Conservation (phyloP, 2,329 filamentous ascomycete species). For the Alternaria infectoria region DNA sequence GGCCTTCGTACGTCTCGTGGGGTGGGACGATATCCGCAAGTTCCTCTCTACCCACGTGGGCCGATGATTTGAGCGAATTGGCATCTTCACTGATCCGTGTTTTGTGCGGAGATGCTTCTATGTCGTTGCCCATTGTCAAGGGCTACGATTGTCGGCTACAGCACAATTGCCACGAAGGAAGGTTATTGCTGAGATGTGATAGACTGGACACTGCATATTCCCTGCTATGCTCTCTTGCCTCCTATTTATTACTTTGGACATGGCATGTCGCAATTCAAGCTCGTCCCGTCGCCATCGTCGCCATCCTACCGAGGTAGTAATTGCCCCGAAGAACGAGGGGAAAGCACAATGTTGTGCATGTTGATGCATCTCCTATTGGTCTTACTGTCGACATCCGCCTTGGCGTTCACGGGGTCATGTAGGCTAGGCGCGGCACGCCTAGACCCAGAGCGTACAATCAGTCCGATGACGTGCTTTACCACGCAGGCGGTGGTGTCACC, state of each 20-base stretch:
- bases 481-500: background rate
- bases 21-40: slow-evolving; percentile 46
- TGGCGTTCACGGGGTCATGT: background rate
- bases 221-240: background rate
- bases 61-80: slow-evolving; percentile 29
- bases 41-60: slow-evolving; percentile 36
- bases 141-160: background rate
- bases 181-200: background rate
- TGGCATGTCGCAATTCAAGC: slow-evolving; percentile 31
- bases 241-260: slow-evolving; percentile 3
- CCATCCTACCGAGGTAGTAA: slow-evolving; percentile 11
- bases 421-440: slow-evolving; percentile 1
- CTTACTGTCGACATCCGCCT: background rate
- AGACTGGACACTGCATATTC: background rate
- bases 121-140: slow-evolving; percentile 31
- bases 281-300: slow-evolving; percentile 9
- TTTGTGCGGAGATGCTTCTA: slow-evolving; percentile 25
- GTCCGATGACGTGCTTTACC: slow-evolving; percentile 12
- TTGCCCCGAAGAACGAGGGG: slow-evolving; percentile 3
- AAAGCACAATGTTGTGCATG: slow-evolving; percentile 3
- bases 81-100: slow-evolving; percentile 30
- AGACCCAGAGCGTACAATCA: slow-evolving; percentile 7
- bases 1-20: slow-evolving; percentile 59
- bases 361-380: slow-evolving; percentile 5
- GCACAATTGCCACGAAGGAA: background rate